Conservation (phyloP, 1,139 yeast species). For the Saccharomyces hybrid region DNA sequence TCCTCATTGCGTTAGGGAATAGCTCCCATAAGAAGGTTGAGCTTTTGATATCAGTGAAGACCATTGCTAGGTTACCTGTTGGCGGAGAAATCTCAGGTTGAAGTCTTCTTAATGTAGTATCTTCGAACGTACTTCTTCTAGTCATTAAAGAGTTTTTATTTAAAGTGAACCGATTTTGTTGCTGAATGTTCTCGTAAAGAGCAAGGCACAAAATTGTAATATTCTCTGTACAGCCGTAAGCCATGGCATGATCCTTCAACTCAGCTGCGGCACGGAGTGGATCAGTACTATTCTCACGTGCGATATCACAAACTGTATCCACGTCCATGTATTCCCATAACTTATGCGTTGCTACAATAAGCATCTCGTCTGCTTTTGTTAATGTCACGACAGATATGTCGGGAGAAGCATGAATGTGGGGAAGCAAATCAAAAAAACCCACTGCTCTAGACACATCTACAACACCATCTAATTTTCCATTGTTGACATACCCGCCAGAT, state of each 20-base stretch:
- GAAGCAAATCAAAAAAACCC: slow-evolving; percentile 79
- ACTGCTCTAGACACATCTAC: slow-evolving; percentile 83
- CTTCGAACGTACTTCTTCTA: slow-evolving; percentile 54
- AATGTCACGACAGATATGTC: slow-evolving; percentile 57
- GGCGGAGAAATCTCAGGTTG: slow-evolving; percentile 96
- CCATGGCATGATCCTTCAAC: slow-evolving; percentile 85
- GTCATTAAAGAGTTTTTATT: slow-evolving; percentile 34
- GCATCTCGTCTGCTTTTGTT: slow-evolving; percentile 68
- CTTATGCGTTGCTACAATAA: slow-evolving; percentile 75
- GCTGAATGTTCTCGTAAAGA: slow-evolving; percentile 38
- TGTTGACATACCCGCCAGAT: slow-evolving; percentile 85
- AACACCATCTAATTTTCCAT: slow-evolving; percentile 79
- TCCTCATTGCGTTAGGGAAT: slow-evolving; percentile 89
- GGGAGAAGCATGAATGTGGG: slow-evolving; percentile 88
- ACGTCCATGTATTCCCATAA: slow-evolving; percentile 80
- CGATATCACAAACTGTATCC: slow-evolving; percentile 85
- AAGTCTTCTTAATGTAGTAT: slow-evolving; percentile 69
- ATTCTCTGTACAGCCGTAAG: slow-evolving; percentile 82
- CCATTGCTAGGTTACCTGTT: slow-evolving; percentile 87
- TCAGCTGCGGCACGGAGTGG: slow-evolving; percentile 93
- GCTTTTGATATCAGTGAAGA: slow-evolving; percentile 93
- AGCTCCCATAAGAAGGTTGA: slow-evolving; percentile 92
- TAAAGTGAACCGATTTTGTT: slow-evolving; percentile 39
- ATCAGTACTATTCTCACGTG: slow-evolving; percentile 72
- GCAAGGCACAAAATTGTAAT: slow-evolving; percentile 80